A percentile compares a stretch with the other conserved stretches of the same genome.
Conservation (phyloP, 768 basidiomycete genomes). For the Scleroderma citrinum region DNA sequence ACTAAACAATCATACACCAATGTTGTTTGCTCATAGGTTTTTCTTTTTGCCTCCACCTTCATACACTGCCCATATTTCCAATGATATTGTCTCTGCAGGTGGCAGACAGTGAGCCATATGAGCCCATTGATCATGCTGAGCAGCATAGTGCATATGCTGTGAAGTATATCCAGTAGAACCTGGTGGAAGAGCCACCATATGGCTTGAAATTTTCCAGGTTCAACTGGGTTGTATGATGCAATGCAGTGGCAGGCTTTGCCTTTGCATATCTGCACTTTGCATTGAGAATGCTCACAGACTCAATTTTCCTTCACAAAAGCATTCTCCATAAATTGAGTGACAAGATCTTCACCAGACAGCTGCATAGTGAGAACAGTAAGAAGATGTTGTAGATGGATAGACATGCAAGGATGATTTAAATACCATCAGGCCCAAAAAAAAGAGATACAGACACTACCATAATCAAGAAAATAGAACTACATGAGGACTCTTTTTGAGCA, state of each 20-base stretch:
- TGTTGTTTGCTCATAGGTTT: background rate
- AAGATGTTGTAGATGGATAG: background rate
- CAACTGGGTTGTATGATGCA: background rate
- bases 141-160: constrained; percentile 1
- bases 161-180: background rate
- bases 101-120: too few species aligned
- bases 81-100: background rate
- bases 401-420: background rate
- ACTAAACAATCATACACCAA: background rate
- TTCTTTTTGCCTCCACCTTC: background rate
- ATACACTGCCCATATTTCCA: background rate
- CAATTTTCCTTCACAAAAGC: background rate
- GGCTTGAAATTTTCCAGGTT: background rate
- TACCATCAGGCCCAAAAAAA: too few species aligned
- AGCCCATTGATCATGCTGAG: background rate
- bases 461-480: too few species aligned
- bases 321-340: constrained; percentile 7
- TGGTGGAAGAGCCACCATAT: background rate
- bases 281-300: background rate
- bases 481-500: too few species aligned
- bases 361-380: background rate
- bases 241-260: constrained; percentile 4
- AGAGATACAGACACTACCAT: too few species aligned
- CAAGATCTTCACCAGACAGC: background rate
- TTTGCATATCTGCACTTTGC: background rate